Evolutionary conservation across 1,139 yeast species (phyloP).

Genomic region (Blastobotrys raffinosifermentans): DNA sequence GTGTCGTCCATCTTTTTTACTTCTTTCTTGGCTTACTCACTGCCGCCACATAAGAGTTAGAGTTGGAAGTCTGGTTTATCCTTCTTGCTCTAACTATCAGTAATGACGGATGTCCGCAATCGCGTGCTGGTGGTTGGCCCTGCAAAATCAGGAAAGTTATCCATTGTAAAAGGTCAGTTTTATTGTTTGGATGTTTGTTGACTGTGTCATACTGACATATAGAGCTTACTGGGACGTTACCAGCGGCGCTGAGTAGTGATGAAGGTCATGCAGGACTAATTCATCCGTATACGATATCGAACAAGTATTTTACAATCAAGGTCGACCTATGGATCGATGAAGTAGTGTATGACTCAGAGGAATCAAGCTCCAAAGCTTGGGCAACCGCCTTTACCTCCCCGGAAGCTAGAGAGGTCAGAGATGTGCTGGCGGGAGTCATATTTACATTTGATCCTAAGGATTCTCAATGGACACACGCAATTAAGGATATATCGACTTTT

Average conservation of each 20-base stretch:
- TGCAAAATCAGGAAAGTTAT: constrained; percentile 34
- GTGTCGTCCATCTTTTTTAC: constrained; percentile 4
- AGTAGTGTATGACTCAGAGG: constrained; percentile 19
- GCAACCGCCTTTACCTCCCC: constrained; percentile 30
- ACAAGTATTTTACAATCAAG: constrained; percentile 35
- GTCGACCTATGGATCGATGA: constrained; percentile 43
- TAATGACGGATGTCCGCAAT: constrained; percentile 20
- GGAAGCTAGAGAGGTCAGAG: constrained; percentile 38
- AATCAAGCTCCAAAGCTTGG: constrained; percentile 30
- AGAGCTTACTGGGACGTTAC: constrained; percentile 22
- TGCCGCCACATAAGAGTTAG: too few relatives aligned
- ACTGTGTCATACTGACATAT: constrained; percentile 1
- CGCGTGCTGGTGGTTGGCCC: constrained; percentile 38
- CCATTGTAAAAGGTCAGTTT: constrained; percentile 28
- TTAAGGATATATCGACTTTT: constrained; percentile 16
- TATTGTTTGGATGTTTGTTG: neutral
- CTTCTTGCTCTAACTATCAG: too few relatives aligned
- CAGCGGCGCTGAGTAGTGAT: constrained; percentile 11
- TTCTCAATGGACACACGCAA: constrained; percentile 8
- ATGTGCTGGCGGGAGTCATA: constrained; percentile 36
- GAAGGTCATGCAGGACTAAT: constrained; percentile 33
- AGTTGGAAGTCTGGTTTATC: too few relatives aligned
- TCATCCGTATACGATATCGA: constrained; percentile 29
- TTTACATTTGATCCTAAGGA: constrained; percentile 28
- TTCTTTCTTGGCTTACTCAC: neutral